phyloP scores from a whole-genome alignment of 495 filamentous ascomycete species.

The Neurospora pannonica region DNA sequence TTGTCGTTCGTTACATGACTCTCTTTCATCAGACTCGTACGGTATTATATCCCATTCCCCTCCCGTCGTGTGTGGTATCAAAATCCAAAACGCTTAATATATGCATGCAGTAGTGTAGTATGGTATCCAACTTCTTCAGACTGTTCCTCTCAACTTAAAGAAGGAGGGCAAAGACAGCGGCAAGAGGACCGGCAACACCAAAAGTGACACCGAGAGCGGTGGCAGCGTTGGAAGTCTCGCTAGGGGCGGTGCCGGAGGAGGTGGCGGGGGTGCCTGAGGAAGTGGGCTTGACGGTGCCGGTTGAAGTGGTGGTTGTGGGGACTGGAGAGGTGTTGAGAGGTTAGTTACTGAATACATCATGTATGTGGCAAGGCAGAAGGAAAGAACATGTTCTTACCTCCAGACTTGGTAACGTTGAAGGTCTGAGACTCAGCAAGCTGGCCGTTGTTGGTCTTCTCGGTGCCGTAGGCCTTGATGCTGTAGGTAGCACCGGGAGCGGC shows the following conservation, averaged over 20 bases:
- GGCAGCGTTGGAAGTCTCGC: slow-evolving; percentile 1
- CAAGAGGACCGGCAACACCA: slow-evolving; percentile 10
- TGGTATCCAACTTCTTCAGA: background rate
- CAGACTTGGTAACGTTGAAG: slow-evolving; percentile 18
- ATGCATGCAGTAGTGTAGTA: background rate
- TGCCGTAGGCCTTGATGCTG: slow-evolving; percentile 14
- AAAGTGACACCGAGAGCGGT: slow-evolving; percentile 5
- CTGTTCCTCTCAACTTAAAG: background rate
- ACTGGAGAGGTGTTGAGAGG: background rate
- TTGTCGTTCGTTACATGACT: too few relatives aligned
- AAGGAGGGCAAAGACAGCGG: slow-evolving; percentile 8
- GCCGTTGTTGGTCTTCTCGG: slow-evolving; percentile 2
- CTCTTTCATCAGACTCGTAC: background rate
- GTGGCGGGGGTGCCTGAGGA: background rate
- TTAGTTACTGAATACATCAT: background rate
- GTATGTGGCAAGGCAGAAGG: background rate
- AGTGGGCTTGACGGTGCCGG: background rate
- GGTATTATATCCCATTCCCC: background rate
- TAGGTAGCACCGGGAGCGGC: slow-evolving; percentile 8
- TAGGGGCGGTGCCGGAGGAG: background rate
- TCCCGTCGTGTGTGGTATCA: background rate
- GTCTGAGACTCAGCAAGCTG: slow-evolving; percentile 12
- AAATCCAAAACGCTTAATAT: background rate
- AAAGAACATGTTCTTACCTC: background rate
- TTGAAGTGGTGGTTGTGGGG: slow-evolving; percentile 3